These are phyloP conservation scores for Syzygium syzygioides DNA, from an alignment of 441 rosid species.

Conservation along the genomic window DNA sequence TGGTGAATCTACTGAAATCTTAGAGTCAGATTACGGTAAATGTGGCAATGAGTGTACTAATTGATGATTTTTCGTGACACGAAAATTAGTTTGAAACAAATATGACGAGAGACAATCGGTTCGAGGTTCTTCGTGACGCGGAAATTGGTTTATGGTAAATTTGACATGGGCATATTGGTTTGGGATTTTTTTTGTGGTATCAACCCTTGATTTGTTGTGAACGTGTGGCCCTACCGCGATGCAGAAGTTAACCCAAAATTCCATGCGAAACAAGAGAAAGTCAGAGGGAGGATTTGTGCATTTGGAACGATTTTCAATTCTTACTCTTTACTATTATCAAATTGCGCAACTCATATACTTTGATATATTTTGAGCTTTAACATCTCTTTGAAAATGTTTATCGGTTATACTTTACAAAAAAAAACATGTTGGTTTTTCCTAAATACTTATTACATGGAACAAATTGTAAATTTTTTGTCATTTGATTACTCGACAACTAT, in stretches of 20 bases:
- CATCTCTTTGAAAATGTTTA: neutral
- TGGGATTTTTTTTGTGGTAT: neutral
- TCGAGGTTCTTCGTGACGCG: rapidly evolving
- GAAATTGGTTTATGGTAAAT: neutral
- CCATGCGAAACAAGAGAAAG: rapidly evolving
- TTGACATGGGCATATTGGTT: rapidly evolving
- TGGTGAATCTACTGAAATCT: rapidly evolving
- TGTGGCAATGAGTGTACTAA: rapidly evolving
- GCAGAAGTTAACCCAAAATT: neutral
- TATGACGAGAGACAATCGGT: rapidly evolving
- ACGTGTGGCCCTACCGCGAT: rapidly evolving
- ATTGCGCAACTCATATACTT: neutral
- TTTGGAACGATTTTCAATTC: neutral
- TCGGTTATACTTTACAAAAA: neutral
- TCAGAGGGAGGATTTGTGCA: rapidly evolving
- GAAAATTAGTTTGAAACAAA: neutral
- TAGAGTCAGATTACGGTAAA: rapidly evolving
- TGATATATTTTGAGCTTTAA: neutral
- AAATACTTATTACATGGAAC: neutral
- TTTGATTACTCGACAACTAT: neutral
- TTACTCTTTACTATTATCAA: neutral
- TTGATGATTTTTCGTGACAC: neutral
- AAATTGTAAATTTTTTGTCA: neutral
- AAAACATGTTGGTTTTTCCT: neutral
- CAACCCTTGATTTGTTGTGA: neutral